Evolutionary conservation across 768 basidiomycete species (phyloP), one percentile per base, ranked within the genome.

Genomic region (Xanthoconium stramineum): DNA sequence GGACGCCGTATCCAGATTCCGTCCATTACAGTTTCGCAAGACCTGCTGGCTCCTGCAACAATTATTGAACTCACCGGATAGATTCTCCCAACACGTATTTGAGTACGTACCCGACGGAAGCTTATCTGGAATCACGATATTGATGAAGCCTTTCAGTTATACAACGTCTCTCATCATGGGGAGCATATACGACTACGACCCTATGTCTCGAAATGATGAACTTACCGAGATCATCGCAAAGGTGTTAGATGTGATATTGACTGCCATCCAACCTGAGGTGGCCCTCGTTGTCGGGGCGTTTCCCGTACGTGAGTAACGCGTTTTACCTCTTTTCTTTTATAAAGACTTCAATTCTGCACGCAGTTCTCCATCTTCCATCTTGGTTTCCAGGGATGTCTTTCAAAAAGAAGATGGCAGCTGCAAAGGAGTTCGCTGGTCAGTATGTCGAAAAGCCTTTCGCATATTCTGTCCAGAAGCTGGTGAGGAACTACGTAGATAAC

Each of bases 331-430:
- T 17, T 6, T 29, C 43, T 29, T 3, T 15, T 29, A 17, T 29
- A 14, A 14, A 8, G 43, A 44, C 15, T 14, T 29, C 7, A 8
- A 44, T 30, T 30, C 11, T 6, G 15, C 12, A 37, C 19, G 13
- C 20, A 48, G 47, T 48, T 10, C 47, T 48, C 20, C 5, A 6
- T 13, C 47, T 48, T 20, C 35, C 35, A 15, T 36, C 47, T n/a
- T 52, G 51, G 51, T n/a, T 28, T 35, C 38, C 37, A 39, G 48
- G 52, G 9, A 44, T 47, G 56, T 48, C 47, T 11, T 48, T 36
- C 35, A 44, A 44, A 42, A 24, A 19, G 19, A 42, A 42, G 9
- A 44, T 44, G 28, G 43, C 43, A 17, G 20, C 20, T 24, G 35
- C 35, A 24, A 48, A 17, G 24, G 14, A 28, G 20, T 24, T 37